A percentile compares a stretch with the other conserved stretches of the same genome.
These are phyloP conservation scores for Gynandropsis gynandra DNA, from an alignment of 345 rosid genomes.

Conservation along the genomic window DNA sequence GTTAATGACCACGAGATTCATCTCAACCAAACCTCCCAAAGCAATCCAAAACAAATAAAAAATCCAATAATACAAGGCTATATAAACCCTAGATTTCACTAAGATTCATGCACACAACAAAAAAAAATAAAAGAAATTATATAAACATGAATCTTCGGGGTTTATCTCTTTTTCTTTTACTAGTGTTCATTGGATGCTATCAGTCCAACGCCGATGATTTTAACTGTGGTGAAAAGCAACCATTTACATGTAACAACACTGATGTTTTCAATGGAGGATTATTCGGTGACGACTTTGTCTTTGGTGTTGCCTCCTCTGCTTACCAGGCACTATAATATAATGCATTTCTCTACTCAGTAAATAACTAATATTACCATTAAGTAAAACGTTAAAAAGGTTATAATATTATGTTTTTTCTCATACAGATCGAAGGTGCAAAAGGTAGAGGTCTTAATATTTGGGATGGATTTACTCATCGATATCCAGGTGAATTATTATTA, in stretches of 20 bases:
- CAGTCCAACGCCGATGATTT: constrained; percentile 11
- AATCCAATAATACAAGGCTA: constrained; percentile 13
- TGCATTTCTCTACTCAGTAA: background rate
- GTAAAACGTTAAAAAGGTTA: no score
- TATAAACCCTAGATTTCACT: constrained; percentile 21
- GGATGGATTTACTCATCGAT: constrained; percentile 39
- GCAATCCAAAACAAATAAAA: background rate
- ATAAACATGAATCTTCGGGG: constrained; percentile 14
- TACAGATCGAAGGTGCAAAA: constrained; percentile 37
- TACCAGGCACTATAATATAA: constrained; percentile 22
- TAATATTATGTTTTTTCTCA: no score
- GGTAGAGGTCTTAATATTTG: constrained; percentile 34
- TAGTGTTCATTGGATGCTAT: constrained; percentile 6
- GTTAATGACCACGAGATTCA: constrained; percentile 12
- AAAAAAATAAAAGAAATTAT: constrained; percentile 3
- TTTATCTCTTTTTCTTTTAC: constrained; percentile 3
- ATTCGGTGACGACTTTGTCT: no score
- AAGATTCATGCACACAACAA: constrained; percentile 11
- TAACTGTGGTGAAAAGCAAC: constrained; percentile 8
- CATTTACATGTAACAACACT: no score
- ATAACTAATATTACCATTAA: background rate
- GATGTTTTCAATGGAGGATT: no score
- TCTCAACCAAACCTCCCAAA: constrained; percentile 15
- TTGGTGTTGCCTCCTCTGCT: no score
- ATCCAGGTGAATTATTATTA: constrained; percentile 32